A percentile compares a stretch with the other conserved stretches of the same genome.
These are phyloP conservation scores for Hypoxylon lienhwacheense DNA, from an alignment of 495 filamentous ascomycete genomes.

Conservation along the genomic window DNA sequence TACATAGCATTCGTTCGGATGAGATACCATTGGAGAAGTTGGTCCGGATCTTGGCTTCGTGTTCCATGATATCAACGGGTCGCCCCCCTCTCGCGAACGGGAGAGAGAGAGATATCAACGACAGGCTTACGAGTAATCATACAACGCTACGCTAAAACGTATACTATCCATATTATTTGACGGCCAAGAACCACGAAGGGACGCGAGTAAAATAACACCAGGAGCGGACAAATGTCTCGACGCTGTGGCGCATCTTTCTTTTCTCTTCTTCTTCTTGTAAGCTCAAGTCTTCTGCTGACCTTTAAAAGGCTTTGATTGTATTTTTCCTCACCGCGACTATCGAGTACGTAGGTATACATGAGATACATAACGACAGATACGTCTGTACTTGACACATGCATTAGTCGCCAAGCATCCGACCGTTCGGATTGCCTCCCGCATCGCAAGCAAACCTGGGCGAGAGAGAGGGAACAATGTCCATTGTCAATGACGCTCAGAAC, in stretches of 20 bases:
- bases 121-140: slow-evolving; percentile 6
- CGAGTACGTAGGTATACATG: not conserved
- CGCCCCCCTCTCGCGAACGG: not conserved
- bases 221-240: too few relatives aligned
- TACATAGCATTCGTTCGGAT: slow-evolving; percentile 22
- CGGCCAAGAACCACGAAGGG: too few relatives aligned
- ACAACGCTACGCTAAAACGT: not conserved
- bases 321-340: slow-evolving; percentile 6
- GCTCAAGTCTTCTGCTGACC: slow-evolving; percentile 4
- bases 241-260: too few relatives aligned
- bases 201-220: too few relatives aligned
- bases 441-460: slow-evolving; percentile 7
- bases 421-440: slow-evolving; percentile 31
- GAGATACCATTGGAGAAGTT: slow-evolving; percentile 15
- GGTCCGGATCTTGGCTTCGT: slow-evolving; percentile 17
- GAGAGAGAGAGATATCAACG: not conserved
- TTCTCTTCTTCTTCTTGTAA: too few relatives aligned
- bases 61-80: slow-evolving; percentile 10
- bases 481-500: not conserved
- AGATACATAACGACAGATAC: too few relatives aligned
- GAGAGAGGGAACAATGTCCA: not conserved
- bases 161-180: too few relatives aligned
- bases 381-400: slow-evolving; percentile 24
- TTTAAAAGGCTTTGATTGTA: slow-evolving; percentile 9
- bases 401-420: slow-evolving; percentile 26